These are phyloP conservation scores for Eucalyptus caleyi DNA, from an alignment of 345 rosid genomes.

Conservation along the genomic window DNA sequence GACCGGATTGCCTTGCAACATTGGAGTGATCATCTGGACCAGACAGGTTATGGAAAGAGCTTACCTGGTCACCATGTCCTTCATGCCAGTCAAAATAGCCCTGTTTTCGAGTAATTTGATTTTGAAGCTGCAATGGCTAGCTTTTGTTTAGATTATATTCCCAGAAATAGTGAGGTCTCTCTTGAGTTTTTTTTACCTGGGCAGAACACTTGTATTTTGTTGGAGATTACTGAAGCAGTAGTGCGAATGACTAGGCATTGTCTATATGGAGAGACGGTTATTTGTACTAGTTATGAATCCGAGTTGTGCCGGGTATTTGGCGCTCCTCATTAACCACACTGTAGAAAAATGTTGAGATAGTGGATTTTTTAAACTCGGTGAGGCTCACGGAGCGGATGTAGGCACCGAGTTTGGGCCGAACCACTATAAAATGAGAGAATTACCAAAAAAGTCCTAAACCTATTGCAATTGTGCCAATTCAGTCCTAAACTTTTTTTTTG, in stretches of 20 bases:
- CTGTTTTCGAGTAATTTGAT: background rate
- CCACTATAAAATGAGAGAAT: background rate
- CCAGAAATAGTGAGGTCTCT: background rate
- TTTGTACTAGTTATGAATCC: background rate
- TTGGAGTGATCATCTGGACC: background rate
- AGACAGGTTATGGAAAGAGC: background rate
- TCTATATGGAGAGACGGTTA: background rate
- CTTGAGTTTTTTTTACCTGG: background rate
- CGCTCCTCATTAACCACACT: background rate
- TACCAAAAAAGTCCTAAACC: too few relatives aligned
- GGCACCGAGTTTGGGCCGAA: background rate
- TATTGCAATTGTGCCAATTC: too few relatives aligned
- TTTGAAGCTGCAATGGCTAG: background rate
- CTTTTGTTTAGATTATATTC: background rate
- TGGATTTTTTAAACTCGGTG: background rate
- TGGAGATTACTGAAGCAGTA: background rate
- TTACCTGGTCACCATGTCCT: background rate
- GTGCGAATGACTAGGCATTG: background rate
- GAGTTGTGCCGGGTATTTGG: background rate
- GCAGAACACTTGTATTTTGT: background rate
- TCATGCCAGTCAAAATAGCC: background rate
- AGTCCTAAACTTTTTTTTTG: too few relatives aligned
- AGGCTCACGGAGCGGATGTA: background rate
- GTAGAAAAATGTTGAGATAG: background rate
- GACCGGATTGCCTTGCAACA: background rate